phyloP scores from a whole-genome alignment of 2,329 filamentous ascomycete species.

The Chlorencoelia australis region DNA sequence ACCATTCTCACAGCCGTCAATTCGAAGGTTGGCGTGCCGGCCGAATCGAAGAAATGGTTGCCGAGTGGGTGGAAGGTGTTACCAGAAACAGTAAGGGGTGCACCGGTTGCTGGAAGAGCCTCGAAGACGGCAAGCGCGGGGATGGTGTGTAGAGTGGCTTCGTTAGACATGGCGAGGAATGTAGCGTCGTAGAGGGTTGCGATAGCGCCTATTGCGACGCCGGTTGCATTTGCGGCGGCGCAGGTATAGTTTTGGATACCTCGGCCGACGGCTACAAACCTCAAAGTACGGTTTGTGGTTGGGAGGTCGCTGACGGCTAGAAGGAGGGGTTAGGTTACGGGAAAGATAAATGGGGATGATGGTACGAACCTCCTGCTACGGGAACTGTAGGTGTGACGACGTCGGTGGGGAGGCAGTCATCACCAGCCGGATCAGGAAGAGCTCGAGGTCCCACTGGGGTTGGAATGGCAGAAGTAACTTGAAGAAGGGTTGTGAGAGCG shows the following conservation, averaged over 20 bases:
- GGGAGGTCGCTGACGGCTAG: constrained; percentile 19
- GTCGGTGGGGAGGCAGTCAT: background rate
- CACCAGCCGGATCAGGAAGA: background rate
- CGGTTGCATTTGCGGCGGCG: constrained; percentile 9
- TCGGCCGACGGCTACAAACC: constrained; percentile 24
- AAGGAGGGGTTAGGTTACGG: too few relatives aligned
- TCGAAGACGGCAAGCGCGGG: constrained; percentile 16
- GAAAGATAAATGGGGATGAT: too few relatives aligned
- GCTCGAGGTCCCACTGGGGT: background rate
- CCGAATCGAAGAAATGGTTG: constrained; percentile 24
- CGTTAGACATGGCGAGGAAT: constrained; percentile 12
- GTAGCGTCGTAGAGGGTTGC: constrained; percentile 27
- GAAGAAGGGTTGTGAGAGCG: background rate
- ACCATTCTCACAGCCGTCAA: constrained; percentile 14
- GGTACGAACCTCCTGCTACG: background rate
- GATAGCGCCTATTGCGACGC: constrained; percentile 21
- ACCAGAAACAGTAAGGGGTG: constrained; percentile 7
- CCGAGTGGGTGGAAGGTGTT: too few relatives aligned
- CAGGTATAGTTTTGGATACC: constrained; percentile 28
- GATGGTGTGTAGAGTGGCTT: constrained; percentile 11
- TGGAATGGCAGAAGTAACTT: background rate
- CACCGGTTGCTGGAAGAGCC: constrained; percentile 6
- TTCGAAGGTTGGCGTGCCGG: constrained; percentile 22
- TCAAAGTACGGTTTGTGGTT: constrained; percentile 18
- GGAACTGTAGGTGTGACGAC: background rate